Evolutionary conservation across 2,329 filamentous ascomycete species (phyloP).

Genomic region (Aspergillus floridensis): DNA sequence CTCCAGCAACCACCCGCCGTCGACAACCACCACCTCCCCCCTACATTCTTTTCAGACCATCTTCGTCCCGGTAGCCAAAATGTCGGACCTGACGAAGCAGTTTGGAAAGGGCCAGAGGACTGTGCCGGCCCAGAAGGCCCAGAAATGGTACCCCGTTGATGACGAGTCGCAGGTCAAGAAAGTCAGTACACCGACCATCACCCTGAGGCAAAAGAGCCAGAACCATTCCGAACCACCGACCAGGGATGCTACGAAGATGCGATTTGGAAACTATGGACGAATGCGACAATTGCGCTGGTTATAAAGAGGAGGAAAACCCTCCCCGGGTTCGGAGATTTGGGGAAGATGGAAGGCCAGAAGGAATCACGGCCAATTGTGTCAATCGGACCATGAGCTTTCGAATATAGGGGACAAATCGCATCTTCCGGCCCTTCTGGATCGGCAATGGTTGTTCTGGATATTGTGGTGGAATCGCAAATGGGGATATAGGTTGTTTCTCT

Average conservation of each 20-base stretch:
- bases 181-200: conserved; percentile 63
- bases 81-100: conserved; percentile 77
- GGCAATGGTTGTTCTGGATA: background rate
- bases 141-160: conserved; percentile 98
- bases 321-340: conserved; percentile 6
- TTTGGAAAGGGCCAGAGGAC: conserved; percentile 95
- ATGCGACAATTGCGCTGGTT: conserved; percentile 31
- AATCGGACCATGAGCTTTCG: conserved; percentile 17
- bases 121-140: conserved; percentile 88
- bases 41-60: conserved; percentile 33
- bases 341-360: background rate
- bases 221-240: background rate
- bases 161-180: conserved; percentile 87
- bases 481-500: conserved; percentile 18
- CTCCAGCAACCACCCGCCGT: conserved; percentile 42
- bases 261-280: conserved; percentile 26
- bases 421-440: conserved; percentile 11
- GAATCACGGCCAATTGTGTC: conserved; percentile 20
- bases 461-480: background rate
- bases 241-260: conserved; percentile 23
- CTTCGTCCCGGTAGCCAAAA: conserved; percentile 51
- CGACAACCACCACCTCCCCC: conserved; percentile 41
- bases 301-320: conserved; percentile 13
- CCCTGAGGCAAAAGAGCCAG: conserved; percentile 20
- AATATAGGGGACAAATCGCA: conserved; percentile 24